phyloP scores from a whole-genome alignment of 768 basidiomycete genomes.

The Mycena kentingensis region DNA sequence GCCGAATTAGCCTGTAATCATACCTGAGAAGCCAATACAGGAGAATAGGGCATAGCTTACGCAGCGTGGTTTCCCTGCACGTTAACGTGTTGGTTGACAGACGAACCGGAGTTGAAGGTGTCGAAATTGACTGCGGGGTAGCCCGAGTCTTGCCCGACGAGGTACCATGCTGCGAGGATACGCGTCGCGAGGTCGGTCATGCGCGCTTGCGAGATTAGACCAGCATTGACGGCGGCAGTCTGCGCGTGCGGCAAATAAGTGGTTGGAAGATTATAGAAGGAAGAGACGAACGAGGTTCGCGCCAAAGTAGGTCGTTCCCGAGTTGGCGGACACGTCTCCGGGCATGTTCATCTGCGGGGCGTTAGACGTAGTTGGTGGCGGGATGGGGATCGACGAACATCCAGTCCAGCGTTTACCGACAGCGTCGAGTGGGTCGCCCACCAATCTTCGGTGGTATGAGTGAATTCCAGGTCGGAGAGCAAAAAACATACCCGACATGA shows the following conservation, averaged over 20 bases:
- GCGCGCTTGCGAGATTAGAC: slow-evolving; percentile 57
- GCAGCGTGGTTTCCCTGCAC: slow-evolving; percentile 60
- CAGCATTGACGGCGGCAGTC: slow-evolving; percentile 53
- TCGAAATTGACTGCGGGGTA: slow-evolving; percentile 67
- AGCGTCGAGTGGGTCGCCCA: slow-evolving; percentile 60
- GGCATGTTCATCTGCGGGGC: slow-evolving; percentile 72
- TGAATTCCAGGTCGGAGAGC: neutral
- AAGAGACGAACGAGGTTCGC: slow-evolving; percentile 44
- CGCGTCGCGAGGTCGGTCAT: slow-evolving; percentile 75
- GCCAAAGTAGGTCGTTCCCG: slow-evolving; percentile 62
- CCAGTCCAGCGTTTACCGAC: slow-evolving; percentile 61
- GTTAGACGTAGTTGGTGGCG: neutral
- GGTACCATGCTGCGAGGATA: slow-evolving; percentile 66
- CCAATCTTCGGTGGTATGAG: slow-evolving; percentile 50
- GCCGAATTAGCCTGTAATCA: slow-evolving; percentile 35
- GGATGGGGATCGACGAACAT: slow-evolving; percentile 42
- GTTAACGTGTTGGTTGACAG: slow-evolving; percentile 49
- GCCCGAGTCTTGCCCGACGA: slow-evolving; percentile 55
- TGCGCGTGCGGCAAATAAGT: neutral
- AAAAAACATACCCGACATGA: slow-evolving; percentile 44
- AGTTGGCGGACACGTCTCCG: slow-evolving; percentile 51
- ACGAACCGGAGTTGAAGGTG: slow-evolving; percentile 42
- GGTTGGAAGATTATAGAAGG: neutral
- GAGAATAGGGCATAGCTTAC: slow-evolving; percentile 24
- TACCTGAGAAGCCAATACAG: neutral